A percentile compares a stretch with the other conserved stretches of the same genome.
phyloP scores from a whole-genome alignment of 768 basidiomycete genomes.

The Xerocomus spinulosus region DNA sequence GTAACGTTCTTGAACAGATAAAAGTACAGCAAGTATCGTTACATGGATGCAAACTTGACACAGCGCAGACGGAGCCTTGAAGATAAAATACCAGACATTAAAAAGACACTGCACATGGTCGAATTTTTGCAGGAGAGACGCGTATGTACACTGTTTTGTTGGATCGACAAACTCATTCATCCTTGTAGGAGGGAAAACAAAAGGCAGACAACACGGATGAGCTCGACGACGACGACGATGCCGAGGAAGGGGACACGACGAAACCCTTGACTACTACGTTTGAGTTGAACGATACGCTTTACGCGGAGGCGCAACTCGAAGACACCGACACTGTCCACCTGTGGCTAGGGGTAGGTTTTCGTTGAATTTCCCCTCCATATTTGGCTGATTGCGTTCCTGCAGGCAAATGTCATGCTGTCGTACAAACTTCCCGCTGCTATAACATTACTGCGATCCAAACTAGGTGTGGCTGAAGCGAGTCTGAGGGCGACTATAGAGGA shows the following conservation, averaged over 20 bases:
- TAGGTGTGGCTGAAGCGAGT: conserved; percentile 47
- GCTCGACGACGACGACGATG: conserved; percentile 54
- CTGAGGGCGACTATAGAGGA: conserved; percentile 76
- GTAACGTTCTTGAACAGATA: conserved; percentile 15
- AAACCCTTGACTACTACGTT: conserved; percentile 79
- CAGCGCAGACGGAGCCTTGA: conserved; percentile 77
- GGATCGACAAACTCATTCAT: neutral
- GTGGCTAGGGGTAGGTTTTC: conserved; percentile 84
- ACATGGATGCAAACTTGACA: conserved; percentile 87
- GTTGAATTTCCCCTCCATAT: neutral
- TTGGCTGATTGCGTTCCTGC: neutral
- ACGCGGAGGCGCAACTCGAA: conserved; percentile 83
- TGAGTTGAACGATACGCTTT: conserved; percentile 94
- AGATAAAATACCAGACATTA: conserved; percentile 95
- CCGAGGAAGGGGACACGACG: conserved; percentile 29
- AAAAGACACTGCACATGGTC: conserved; percentile 88
- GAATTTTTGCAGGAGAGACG: conserved; percentile 69
- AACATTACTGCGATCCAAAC: conserved; percentile 68
- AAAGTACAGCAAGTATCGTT: conserved; percentile 87
- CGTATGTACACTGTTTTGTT: conserved; percentile 37
- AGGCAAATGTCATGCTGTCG: conserved; percentile 98
- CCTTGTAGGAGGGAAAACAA: conserved; percentile 54
- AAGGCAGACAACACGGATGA: conserved; percentile 40
- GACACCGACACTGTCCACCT: conserved; percentile 87
- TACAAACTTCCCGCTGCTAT: conserved; percentile 83